phyloP scores from a whole-genome alignment of 805 yeast species.

The Metschnikowia borealis region DNA sequence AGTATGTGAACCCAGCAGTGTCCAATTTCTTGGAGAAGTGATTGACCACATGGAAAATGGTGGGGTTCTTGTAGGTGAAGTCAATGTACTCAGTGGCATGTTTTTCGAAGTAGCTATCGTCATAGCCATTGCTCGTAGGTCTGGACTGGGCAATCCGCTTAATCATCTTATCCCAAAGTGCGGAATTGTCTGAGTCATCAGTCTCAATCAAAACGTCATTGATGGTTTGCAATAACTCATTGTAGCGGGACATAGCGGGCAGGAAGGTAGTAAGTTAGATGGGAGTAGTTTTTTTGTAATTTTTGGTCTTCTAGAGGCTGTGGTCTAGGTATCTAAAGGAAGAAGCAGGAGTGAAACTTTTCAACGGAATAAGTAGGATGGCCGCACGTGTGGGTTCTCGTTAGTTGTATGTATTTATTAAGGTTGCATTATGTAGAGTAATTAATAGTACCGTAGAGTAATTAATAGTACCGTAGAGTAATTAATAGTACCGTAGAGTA shows the following conservation, averaged over 20 bases:
- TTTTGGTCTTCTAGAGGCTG: background rate
- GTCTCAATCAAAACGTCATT: slow-evolving; percentile 10
- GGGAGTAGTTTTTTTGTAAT: background rate
- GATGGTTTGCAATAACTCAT: slow-evolving; percentile 14
- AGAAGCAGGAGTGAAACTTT: background rate
- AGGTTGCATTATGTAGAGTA: too few species aligned
- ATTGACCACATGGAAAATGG: slow-evolving; percentile 68
- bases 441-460: too few species aligned
- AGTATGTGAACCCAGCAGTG: slow-evolving; percentile 57
- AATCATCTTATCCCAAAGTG: slow-evolving; percentile 9
- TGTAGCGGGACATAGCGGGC: slow-evolving; percentile 6
- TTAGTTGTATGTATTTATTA: too few species aligned
- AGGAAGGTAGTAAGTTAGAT: background rate
- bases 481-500: too few species aligned
- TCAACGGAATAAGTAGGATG: background rate
- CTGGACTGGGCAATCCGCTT: slow-evolving; percentile 6
- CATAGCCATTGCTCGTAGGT: slow-evolving; percentile 8
- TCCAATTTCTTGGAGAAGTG: slow-evolving; percentile 47
- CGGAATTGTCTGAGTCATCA: slow-evolving; percentile 5
- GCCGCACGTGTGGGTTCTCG: too few species aligned
- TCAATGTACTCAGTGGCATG: slow-evolving; percentile 54
- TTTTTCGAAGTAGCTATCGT: slow-evolving; percentile 19
- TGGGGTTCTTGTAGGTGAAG: slow-evolving; percentile 70
- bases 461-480: too few species aligned
- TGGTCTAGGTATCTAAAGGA: background rate